Evolutionary conservation across 164 flowering plant genomes (phyloP), one percentile per base, ranked within the genome.

Genomic region (Pachysandra terminalis): DNA sequence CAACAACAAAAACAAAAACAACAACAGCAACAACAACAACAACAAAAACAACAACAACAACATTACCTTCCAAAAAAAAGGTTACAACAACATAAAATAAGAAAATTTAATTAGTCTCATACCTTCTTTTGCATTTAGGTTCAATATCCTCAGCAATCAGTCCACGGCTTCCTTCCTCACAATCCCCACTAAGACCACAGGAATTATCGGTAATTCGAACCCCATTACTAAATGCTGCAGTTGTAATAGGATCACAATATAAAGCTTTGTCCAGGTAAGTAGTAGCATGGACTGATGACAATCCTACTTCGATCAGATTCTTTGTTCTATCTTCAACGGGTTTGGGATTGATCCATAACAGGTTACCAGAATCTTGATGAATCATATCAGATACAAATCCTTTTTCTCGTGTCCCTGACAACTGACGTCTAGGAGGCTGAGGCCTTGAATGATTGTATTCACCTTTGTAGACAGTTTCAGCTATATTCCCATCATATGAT

Each of bases 81-180:
- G n/a, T n/a, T n/a, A n/a, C n/a, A n/a, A n/a, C n/a, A n/a, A n/a
- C n/a, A n/a, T n/a, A n/a, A n/a, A n/a, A n/a, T n/a, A n/a, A n/a
- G n/a, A 45, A 32, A 26, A 21, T n/a, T 57, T 3, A 21, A 17
- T 58, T 32, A 22, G 63, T 32, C 26, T 65, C 74, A 72, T 80
- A 93, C 98, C 92, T 95, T 86, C 85, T 84, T 79, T 90, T 91
- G 68, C 71, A 75, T 74, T 71, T 84, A 14, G 84, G 87, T 72
- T 80, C 90, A 24, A 84, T 81, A 56, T 85, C 84, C 61, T 78
- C 86, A 37, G 72, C 79, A 67, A 85, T 84, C 26, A 71, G 35
- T 67, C 75, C 77, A 59, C 83, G 82, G 74, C 73, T 82, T 66
- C 74, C 87, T 68, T 83, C 93, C 40, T 88, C 93, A 77, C 70